phyloP scores from a whole-genome alignment of 2,329 filamentous ascomycete species.

The Fusarium albosuccineum region DNA sequence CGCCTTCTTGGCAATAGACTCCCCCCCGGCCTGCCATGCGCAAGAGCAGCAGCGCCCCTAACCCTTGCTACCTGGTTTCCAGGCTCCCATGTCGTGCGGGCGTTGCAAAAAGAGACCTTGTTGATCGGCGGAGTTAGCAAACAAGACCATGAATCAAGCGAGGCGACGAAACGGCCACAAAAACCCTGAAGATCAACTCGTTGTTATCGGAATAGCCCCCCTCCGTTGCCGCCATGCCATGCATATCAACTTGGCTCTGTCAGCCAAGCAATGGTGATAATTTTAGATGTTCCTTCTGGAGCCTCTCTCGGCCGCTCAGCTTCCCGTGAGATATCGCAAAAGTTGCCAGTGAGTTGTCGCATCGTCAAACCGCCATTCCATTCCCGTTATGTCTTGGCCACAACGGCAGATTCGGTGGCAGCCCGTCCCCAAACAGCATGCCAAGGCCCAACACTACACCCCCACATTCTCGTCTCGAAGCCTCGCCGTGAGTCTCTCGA shows the following conservation, averaged over 20 bases:
- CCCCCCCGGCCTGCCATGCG: constrained; percentile 38
- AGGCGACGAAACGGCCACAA: constrained; percentile 27
- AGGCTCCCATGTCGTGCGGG: constrained; percentile 27
- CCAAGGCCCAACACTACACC: constrained; percentile 11
- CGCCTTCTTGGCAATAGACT: constrained; percentile 26
- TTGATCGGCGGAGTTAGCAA: constrained; percentile 25
- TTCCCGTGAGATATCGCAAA: too few relatives aligned
- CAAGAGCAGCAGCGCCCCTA: background rate
- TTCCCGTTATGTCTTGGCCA: constrained; percentile 7
- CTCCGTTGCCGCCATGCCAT: too few relatives aligned
- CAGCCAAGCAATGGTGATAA: background rate
- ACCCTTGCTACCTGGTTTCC: constrained; percentile 24
- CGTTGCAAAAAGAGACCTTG: constrained; percentile 16
- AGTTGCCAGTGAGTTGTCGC: constrained; percentile 2
- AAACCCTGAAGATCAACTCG: constrained; percentile 28
- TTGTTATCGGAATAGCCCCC: constrained; percentile 12
- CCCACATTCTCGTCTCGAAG: constrained; percentile 30
- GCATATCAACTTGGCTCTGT: too few relatives aligned
- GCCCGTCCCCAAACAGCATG: constrained; percentile 12
- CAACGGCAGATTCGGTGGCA: constrained; percentile 15
- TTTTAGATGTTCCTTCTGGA: background rate
- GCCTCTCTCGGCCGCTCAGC: too few relatives aligned
- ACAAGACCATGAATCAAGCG: constrained; percentile 15
- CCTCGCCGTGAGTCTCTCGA: constrained; percentile 13
- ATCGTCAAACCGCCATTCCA: constrained; percentile 7